Conservation (phyloP, 2,329 filamentous ascomycete genomes). For the Aspergillus calidoustus region DNA sequence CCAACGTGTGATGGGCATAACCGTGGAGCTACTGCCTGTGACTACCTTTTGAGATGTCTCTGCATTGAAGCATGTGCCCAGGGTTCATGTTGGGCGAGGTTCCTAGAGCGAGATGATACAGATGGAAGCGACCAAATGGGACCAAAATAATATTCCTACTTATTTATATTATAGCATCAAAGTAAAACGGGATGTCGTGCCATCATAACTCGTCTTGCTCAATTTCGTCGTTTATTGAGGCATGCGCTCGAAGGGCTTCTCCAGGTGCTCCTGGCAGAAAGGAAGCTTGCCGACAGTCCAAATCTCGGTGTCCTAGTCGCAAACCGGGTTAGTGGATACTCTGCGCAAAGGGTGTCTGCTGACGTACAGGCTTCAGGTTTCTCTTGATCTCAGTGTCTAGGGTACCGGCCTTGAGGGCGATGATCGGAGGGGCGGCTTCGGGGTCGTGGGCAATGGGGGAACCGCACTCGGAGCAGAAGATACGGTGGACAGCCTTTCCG, state of each 20-base stretch:
- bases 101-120: not conserved
- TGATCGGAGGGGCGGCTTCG: constrained; percentile 71
- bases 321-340: not conserved
- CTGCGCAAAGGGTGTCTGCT: not conserved
- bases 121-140: not conserved
- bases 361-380: constrained; percentile 62
- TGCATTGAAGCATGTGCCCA: too few relatives aligned
- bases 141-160: not conserved
- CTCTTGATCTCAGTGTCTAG: constrained; percentile 69
- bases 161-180: constrained; percentile 12
- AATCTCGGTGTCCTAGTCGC: constrained; percentile 62
- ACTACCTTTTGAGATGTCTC: too few relatives aligned
- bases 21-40: too few relatives aligned
- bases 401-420: constrained; percentile 70
- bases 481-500: constrained; percentile 67
- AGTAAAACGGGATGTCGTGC: constrained; percentile 3
- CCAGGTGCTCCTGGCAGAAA: constrained; percentile 69
- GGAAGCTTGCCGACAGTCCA: constrained; percentile 72
- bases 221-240: constrained; percentile 51
- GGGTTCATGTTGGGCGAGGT: too few relatives aligned
- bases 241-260: constrained; percentile 67
- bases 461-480: constrained; percentile 72
- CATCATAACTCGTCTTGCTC: constrained; percentile 9
- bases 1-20: too few relatives aligned
- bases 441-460: constrained; percentile 73